Evolutionary conservation across 768 basidiomycete species (phyloP).

Genomic region (Rhizopogon roseolus): DNA sequence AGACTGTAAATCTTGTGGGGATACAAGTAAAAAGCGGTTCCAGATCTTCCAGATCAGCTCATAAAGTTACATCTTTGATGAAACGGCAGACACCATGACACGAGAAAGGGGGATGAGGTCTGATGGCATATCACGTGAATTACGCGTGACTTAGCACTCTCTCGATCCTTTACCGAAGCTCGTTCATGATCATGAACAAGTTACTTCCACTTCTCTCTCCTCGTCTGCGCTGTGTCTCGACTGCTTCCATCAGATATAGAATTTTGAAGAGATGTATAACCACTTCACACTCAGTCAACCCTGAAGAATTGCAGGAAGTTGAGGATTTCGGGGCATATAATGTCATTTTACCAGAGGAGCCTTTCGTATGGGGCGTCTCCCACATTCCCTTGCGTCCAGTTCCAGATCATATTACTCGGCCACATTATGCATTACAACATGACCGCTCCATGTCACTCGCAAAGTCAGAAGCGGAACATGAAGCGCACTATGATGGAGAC

Average conservation of each 20-base stretch:
- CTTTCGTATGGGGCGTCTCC: constrained; percentile 56
- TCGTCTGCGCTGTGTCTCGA: not conserved
- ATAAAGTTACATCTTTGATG: too few relatives aligned
- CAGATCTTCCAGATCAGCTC: too few relatives aligned
- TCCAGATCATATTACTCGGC: constrained; percentile 50
- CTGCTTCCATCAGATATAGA: not conserved
- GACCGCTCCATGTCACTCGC: constrained; percentile 1
- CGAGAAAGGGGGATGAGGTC: too few relatives aligned
- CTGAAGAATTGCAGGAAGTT: constrained; percentile 1
- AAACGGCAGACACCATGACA: too few relatives aligned
- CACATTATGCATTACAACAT: constrained; percentile 40
- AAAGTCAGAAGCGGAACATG: not conserved
- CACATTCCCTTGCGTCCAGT: constrained; percentile 57
- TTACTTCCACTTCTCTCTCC: not conserved
- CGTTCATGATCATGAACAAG: not conserved
- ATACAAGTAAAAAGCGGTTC: too few relatives aligned
- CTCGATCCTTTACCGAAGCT: too few relatives aligned
- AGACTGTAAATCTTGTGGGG: too few relatives aligned
- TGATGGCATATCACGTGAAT: too few relatives aligned
- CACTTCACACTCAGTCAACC: not conserved
- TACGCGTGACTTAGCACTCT: too few relatives aligned
- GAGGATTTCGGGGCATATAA: constrained; percentile 48
- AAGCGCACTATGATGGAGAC: constrained; percentile 16
- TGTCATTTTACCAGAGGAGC: constrained; percentile 62
- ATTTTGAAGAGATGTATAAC: not conserved